Conservation (phyloP, 1,284 basidiomycete species). For the Rhodotorula sp. region DNA sequence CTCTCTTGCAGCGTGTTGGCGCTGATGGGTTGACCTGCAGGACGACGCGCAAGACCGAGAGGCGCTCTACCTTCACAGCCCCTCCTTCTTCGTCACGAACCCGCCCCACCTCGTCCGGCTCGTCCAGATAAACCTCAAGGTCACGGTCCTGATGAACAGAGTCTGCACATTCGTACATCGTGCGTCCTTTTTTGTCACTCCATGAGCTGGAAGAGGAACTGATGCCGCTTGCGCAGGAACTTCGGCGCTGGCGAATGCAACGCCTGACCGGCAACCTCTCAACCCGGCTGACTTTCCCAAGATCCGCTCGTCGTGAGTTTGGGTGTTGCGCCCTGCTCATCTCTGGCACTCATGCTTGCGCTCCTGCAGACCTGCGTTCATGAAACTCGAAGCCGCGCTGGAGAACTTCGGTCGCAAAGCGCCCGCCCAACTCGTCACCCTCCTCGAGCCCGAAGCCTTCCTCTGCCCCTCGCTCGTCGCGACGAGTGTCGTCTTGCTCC, state of each 20-base stretch:
- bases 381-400: conserved; percentile 17
- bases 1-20: not conserved
- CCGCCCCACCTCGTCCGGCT: conserved; percentile 33
- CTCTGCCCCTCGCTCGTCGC: conserved; percentile 18
- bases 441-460: conserved; percentile 19
- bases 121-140: conserved; percentile 39
- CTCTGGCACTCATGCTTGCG: not conserved
- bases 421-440: conserved; percentile 14
- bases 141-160: conserved; percentile 34
- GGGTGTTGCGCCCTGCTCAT: too few species aligned
- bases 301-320: conserved; percentile 17
- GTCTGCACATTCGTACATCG: conserved; percentile 34
- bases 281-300: conserved; percentile 10
- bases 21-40: not conserved
- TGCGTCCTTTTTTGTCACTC: not conserved
- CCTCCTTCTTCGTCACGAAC: conserved; percentile 39
- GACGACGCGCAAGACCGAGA: conserved; percentile 6
- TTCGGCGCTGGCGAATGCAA: conserved; percentile 11
- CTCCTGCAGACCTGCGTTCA: conserved; percentile 23
- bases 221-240: not conserved
- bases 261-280: not conserved
- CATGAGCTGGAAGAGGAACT: not conserved
- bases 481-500: conserved; percentile 36
- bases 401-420: conserved; percentile 14
- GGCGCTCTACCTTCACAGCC: conserved; percentile 32